Evolutionary conservation across 1,139 yeast species (phyloP).

Genomic region (Hyphopichia khmerensis): DNA sequence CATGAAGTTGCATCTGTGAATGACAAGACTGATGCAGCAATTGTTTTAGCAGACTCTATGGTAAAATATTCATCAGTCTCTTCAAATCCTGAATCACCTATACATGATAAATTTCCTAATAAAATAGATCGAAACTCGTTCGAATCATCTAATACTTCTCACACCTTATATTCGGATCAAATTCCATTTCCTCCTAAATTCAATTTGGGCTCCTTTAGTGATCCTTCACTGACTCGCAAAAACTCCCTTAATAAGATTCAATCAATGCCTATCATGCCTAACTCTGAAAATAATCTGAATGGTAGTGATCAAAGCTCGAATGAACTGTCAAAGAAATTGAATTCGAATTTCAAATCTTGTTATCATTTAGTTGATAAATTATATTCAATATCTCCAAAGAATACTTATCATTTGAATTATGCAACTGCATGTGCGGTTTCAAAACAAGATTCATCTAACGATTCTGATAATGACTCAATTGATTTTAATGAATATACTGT

Average conservation of each 20-base stretch:
- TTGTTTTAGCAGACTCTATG: slow-evolving; percentile 5
- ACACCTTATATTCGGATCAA: slow-evolving; percentile 3
- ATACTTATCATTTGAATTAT: slow-evolving; percentile 34
- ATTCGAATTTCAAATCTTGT: slow-evolving; percentile 19
- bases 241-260: slow-evolving; percentile 4
- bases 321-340: slow-evolving; percentile 2
- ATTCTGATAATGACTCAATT: slow-evolving; percentile 7
- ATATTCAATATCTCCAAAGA: slow-evolving; percentile 42
- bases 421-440: slow-evolving; percentile 31
- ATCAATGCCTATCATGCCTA: slow-evolving; percentile 5
- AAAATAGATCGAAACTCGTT: slow-evolving; percentile 8
- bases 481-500: slow-evolving; percentile 2
- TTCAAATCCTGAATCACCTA: neutral
- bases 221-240: neutral
- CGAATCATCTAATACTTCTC: slow-evolving; percentile 6
- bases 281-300: neutral
- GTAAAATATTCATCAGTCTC: neutral
- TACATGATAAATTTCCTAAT: slow-evolving; percentile 4
- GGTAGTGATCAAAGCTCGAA: neutral
- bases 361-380: slow-evolving; percentile 33
- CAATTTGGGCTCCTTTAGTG: neutral
- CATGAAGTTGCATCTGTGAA: slow-evolving; percentile 1
- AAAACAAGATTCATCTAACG: slow-evolving; percentile 4
- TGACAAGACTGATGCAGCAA: slow-evolving; percentile 5
- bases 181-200: slow-evolving; percentile 1